Percentiles rank a stretch among this genome's conserved stretches.
phyloP scores from a whole-genome alignment of 352 stramenopile species.

The Sclerospora graminicola region DNA sequence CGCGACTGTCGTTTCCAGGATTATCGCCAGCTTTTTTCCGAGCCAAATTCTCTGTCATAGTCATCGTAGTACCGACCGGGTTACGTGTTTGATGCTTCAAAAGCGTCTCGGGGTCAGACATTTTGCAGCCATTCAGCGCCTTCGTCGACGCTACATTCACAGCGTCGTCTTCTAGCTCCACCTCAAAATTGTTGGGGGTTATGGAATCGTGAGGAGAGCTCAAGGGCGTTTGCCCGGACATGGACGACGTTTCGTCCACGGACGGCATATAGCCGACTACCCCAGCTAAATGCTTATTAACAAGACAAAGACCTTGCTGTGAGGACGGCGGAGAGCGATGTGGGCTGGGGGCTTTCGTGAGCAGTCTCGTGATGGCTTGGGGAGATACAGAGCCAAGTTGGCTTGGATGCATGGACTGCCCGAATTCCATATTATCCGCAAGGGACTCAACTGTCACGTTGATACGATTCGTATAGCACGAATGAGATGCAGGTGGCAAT shows the following conservation, averaged over 20 bases:
- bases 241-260: conserved; percentile 49
- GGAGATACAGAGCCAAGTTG: conserved; percentile 19
- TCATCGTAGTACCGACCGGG: conserved; percentile 15
- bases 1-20: neutral
- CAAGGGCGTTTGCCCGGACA: conserved; percentile 38
- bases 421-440: conserved; percentile 24
- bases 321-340: conserved; percentile 32
- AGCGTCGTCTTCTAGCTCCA: conserved; percentile 5
- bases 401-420: conserved; percentile 26
- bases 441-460: conserved; percentile 30
- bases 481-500: conserved; percentile 5
- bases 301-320: conserved; percentile 28
- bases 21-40: neutral
- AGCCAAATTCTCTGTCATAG: neutral
- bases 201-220: conserved; percentile 26
- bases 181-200: conserved; percentile 14
- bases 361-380: conserved; percentile 19
- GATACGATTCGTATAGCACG: conserved; percentile 21
- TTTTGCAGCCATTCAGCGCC: conserved; percentile 13
- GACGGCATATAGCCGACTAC: conserved; percentile 60
- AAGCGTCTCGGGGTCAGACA: conserved; percentile 5
- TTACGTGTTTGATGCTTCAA: conserved; percentile 18
- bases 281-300: conserved; percentile 21
- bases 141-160: conserved; percentile 2
- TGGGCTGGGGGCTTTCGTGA: conserved; percentile 14